Evolutionary conservation across 2,329 filamentous ascomycete genomes (phyloP), one percentile per base, ranked within the genome.

Genomic region (Ceratocystis eucalypticola): DNA sequence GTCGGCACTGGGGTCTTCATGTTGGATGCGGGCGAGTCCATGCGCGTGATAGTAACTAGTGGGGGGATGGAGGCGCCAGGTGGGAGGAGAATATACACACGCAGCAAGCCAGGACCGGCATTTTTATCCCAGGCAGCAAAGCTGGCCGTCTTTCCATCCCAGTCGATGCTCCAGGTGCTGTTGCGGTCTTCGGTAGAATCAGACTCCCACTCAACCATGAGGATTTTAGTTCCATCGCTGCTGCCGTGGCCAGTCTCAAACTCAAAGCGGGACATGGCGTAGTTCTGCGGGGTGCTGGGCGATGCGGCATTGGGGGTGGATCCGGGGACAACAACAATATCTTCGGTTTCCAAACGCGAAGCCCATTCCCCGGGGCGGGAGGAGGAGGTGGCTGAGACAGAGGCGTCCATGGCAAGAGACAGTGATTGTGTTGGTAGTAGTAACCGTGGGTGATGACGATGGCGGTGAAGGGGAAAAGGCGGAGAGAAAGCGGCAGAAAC

Each of bases 131-230:
- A 66, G n/a, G 64, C 66, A n/a, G 67, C 61, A 22, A 69, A 65
- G 20, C 37, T 65, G 44, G 85, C 85, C 33, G 81, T 84, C 74
- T 94, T 95, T 57, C 89, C 88, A 53, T 91, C 84, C 91, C 91
- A 96, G 1, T 84, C 87, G 22, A 96, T 86, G 67, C 88, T 83
- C 91, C 91, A 96, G 68, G 64, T 68, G 46, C 59, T 65, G 33
- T 45, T 63, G 50, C 61, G 25, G 10, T 64, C 41, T 15, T 50
- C 70, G 71, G 63, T 28, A 17, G 55, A 28, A 5, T 48, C 53
- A 48, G 76, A 74, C 73, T 89, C 85, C 91, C 91, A 96, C 75
- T 96, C 91, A 48, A 96, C 87, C 90, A 96, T 94, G 71, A 96
- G 78, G 69, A 96, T 87, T 78, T 96, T 96, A 69, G 90, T 95